Base-by-base conservation (phyloP, 345 rosid genomes). In the Hypericum perforatum region DNA sequence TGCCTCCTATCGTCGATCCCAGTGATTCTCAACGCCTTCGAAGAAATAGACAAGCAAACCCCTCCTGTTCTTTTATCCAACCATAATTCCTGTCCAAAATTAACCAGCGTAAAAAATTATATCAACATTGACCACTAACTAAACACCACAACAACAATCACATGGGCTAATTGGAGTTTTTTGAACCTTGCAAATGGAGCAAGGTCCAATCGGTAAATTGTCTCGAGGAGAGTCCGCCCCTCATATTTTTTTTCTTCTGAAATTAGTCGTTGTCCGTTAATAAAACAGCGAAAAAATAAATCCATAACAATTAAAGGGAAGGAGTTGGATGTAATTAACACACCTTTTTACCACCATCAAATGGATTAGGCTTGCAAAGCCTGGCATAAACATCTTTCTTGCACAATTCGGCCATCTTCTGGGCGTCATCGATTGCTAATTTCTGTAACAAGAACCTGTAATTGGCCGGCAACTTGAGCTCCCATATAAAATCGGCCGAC, bases 1-100 rank as follows among this genome's bases (percentile, higher is more conserved):
- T 91, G 87, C 74, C 98, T 76, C 49, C 98, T 74, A 69, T 91
- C 96, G 75, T 91, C 92, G 29, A 87, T 78, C 54, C 98, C 96
- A 0, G 96, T 91, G 45, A 91, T 78, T 0, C 69, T 63, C 51
- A 91, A 71, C 0, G 89, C 96, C 59, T 76, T 87, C 2, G 86
- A 69, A 50, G 82, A 78, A 55, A 82, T 68, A 12, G 80, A 67
- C 62, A 91, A 61, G 63, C 92, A 87, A 42, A 84, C 76, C 47
- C 78, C 85, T 43, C 89, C 78, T 2, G 79, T 78, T 49, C 60
- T 63, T 75, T 82, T 81, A 68, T 82, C 95, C 5, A 91, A 72
- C 98, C 98, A 91, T 40, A 76, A 78, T 71, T 63, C 78, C 98
- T 91, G 88, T 72, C 54, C 14, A 65, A 40, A 46, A n/a, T 5